Base-by-base conservation (phyloP, 441 rosid genomes). In the Erysimum pusillum region DNA sequence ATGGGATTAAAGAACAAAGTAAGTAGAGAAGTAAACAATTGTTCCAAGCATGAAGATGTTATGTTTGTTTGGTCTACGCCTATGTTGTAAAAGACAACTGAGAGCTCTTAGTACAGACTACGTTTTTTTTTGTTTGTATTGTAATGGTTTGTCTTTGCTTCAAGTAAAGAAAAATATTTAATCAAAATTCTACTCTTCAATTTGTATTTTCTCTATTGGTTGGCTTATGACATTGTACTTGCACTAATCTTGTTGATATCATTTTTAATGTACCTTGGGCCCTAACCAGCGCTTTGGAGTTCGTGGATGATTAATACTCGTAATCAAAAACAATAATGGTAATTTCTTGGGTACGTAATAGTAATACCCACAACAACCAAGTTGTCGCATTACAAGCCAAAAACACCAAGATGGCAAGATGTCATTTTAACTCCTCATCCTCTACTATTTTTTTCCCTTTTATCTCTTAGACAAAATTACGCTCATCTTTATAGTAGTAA, bases 1-100 rank as follows among this genome's bases (percentile, higher is more conserved):
- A 42, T 4, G 38, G 46, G 57, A 13, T 9, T 17, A 14, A 69
- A 53, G 56, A 20, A 32, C 48, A 35, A 76, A 44, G 39, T 44
- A 22, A 38, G 48, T 76, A 59, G 67, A 58, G 67, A 75, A 67
- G 63, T 20, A 61, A 61, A 22, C 58, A 52, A n/a, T 32, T 62
- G 79, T 41, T 69, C 7, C 4, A 32, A 53, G 58, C 75, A 76
- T 69, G 75, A 54, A 35, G 65, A n/a, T n/a, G n/a, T n/a, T n/a
- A 32, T 67, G 75, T 62, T 62, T 69, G 59, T 76, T 52, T 69
- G 39, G 41, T 62, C 38, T 62, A 69, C 12, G 34, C 45, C 34
- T 69, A 18, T 61, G 64, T 69, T 76, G 69, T 68, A 68, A 41
- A 68, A 68, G 69, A 68, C 74, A 67, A 48, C 49, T 18, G 68